Base-by-base conservation (phyloP, 306 rosid species). In the Medicago lupulina region DNA sequence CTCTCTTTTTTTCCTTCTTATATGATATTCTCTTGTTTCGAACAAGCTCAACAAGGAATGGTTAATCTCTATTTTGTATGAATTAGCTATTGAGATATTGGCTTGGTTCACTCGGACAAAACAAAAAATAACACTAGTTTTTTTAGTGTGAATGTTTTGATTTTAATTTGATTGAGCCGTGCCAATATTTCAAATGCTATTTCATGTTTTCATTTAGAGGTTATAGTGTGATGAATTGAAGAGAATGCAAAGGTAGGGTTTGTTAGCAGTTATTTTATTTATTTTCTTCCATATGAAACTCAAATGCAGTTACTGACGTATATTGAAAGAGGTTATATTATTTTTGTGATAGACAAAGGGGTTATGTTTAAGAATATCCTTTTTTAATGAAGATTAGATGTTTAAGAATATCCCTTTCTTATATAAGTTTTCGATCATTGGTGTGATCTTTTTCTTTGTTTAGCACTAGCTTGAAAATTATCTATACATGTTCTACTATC, bases 81-180 rank as follows among this genome's bases (percentile, higher is more conserved):
- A 78, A 82, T 73, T 80, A 77, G 91, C 67, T 49, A 78, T 83
- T 87, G 73, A 78, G 91, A 70, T 89, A 89, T 89, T 89, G 94
- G 94, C 88, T 84, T 82, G 94, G 94, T 83, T 89, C 91, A 89
- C 85, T 87, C 94, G 85, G 88, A 88, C 63, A 13, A 39, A 61
- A 71, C 50, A 5, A 9, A 8, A 51, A 51, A n/a, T 19, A 15
- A 8, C 8, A 31, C 67, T 28, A 31, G 43, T 60, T 60, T 28
- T 12, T 8, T 57, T 57, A 4, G 15, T 13, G 28, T 28, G 25
- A n/a, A 31, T 21, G 53, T 76, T 79, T 81, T 59, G 50, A 7
- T 50, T 88, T 77, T 89, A 90, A 89, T 89, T 89, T 89, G 91
- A 89, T 89, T 89, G 94, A 89, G 91, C 90, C 94, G 94, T 80